Conservation (phyloP, 495 filamentous ascomycete genomes). For the Hamigera avellanea region DNA sequence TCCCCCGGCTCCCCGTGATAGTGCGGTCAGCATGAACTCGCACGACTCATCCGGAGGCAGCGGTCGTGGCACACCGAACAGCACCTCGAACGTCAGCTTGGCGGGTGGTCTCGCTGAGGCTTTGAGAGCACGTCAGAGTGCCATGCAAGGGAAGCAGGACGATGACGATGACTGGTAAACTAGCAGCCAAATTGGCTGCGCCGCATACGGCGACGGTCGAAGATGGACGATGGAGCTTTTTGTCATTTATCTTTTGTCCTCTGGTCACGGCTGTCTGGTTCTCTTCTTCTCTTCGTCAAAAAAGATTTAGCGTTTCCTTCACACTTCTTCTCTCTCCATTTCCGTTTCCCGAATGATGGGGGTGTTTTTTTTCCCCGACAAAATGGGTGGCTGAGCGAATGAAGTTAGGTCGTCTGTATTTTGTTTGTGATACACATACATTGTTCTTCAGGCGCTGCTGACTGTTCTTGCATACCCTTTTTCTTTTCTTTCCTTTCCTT, state of each 20-base stretch:
- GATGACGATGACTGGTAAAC: constrained; percentile 61
- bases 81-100: constrained; percentile 55
- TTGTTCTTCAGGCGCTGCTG: no score
- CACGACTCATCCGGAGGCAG: constrained; percentile 50
- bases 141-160: constrained; percentile 50
- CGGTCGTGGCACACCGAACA: constrained; percentile 56
- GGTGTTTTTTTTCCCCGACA: no score
- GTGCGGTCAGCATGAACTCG: constrained; percentile 59
- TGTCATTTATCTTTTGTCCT: constrained; percentile 1
- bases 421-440: no score
- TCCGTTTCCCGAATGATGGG: no score
- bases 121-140: constrained; percentile 58
- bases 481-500: no score
- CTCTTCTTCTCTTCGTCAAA: constrained; percentile 2
- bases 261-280: neutral
- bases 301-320: constrained; percentile 4
- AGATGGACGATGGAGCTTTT: no score
- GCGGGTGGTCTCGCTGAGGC: constrained; percentile 81
- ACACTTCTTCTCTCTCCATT: neutral
- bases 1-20: constrained; percentile 54
- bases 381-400: no score
- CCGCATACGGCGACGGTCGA: no score
- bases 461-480: no score
- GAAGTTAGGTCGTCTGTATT: no score
- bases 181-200: neutral